phyloP scores from a whole-genome alignment of 2,329 filamentous ascomycete genomes.

The Ceratocystis cubensis region DNA sequence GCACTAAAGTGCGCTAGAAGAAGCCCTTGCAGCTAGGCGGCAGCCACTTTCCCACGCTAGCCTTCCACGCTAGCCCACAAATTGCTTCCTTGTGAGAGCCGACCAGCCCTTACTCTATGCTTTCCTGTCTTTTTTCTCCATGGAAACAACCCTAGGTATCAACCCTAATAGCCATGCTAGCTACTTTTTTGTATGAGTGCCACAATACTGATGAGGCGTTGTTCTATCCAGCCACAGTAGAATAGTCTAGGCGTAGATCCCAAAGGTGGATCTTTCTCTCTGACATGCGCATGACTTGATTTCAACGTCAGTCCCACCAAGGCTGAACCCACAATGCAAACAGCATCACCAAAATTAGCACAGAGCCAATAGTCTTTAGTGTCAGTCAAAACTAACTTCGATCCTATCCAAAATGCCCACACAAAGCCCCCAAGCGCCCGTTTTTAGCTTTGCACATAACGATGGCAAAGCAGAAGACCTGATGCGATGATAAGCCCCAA shows the following conservation, averaged over 20 bases:
- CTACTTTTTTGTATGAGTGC: too few species aligned
- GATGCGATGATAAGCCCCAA: too few species aligned
- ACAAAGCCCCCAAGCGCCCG: neutral
- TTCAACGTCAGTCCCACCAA: conserved; percentile 9
- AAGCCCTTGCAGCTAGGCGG: neutral
- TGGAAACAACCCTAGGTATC: too few species aligned
- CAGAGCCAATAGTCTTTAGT: neutral
- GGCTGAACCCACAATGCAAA: neutral
- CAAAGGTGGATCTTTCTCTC: neutral
- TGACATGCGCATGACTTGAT: conserved; percentile 3
- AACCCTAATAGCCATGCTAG: too few species aligned
- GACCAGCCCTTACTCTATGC: neutral
- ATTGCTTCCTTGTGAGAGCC: neutral
- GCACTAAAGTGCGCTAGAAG: neutral
- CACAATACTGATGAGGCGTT: too few species aligned
- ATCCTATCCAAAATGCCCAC: neutral
- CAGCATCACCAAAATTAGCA: conserved; percentile 3
- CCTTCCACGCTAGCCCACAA: neutral
- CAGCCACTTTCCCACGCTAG: neutral
- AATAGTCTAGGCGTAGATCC: neutral
- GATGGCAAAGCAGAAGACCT: too few species aligned
- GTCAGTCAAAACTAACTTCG: neutral
- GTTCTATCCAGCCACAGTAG: too few species aligned
- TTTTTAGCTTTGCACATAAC: too few species aligned
- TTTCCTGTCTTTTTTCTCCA: neutral